phyloP scores from a whole-genome alignment of 176 grass and related monocot genomes.

The Oryza nivara region DNA sequence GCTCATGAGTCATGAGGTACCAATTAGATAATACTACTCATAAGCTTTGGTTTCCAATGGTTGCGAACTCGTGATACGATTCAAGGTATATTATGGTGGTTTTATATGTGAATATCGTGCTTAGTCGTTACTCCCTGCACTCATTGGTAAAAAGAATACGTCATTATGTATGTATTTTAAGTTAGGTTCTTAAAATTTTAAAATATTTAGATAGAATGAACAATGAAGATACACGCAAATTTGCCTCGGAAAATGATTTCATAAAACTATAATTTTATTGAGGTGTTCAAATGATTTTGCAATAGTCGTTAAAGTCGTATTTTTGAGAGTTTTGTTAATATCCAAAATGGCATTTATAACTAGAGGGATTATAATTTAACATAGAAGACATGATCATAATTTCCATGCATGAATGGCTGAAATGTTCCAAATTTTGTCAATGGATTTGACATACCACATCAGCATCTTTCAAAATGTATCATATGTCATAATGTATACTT shows the following conservation, averaged over 20 bases:
- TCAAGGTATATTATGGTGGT: background rate
- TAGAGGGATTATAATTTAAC: background rate
- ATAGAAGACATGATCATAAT: background rate
- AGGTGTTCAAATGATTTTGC: no score
- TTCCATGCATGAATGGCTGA: background rate
- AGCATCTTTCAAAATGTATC: background rate
- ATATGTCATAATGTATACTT: background rate
- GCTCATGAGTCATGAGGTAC: background rate
- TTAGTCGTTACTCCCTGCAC: no score
- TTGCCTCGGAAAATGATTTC: background rate
- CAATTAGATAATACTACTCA: background rate
- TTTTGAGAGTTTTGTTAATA: background rate
- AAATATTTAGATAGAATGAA: no score
- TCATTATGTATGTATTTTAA: no score
- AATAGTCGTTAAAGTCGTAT: background rate
- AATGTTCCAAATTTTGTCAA: background rate
- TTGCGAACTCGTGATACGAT: background rate
- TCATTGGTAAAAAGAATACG: no score
- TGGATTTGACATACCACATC: background rate
- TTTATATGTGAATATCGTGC: background rate
- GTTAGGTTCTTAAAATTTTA: no score
- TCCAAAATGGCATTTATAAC: background rate
- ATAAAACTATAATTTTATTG: no score
- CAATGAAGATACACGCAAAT: background rate
- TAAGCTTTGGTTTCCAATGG: background rate